phyloP scores from a whole-genome alignment of 306 rosid genomes.

The Lupinus albus region DNA sequence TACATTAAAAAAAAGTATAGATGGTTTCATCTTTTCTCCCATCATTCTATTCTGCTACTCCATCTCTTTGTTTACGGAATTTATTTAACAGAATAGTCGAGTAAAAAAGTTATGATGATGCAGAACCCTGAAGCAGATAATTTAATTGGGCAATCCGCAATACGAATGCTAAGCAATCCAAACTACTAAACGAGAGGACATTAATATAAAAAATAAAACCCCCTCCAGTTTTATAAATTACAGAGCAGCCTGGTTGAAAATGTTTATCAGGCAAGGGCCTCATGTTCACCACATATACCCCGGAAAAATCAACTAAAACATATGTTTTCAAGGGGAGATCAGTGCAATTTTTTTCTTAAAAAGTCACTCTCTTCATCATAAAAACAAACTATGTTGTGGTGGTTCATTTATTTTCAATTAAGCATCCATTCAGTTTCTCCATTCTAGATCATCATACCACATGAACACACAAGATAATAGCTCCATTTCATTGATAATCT shows the following conservation, averaged over 20 bases:
- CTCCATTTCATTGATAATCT: neutral
- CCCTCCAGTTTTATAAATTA: neutral
- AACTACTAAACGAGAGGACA: constrained; percentile 1
- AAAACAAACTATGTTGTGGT: constrained; percentile 1
- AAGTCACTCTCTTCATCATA: neutral
- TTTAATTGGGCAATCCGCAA: neutral
- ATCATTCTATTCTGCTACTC: neutral
- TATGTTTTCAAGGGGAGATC: neutral
- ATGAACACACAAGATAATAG: neutral
- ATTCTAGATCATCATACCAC: neutral
- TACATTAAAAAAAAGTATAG: constrained; percentile 31
- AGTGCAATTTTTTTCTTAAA: neutral
- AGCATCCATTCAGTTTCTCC: neutral
- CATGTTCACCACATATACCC: neutral
- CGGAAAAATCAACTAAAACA: neutral
- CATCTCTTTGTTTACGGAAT: constrained; percentile 18
- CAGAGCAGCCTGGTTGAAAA: neutral
- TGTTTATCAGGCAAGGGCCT: neutral
- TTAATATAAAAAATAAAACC: neutral
- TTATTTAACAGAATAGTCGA: neutral
- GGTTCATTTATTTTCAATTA: constrained; percentile 18
- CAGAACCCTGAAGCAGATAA: constrained; percentile 1
- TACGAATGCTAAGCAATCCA: constrained; percentile 20
- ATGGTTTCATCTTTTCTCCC: neutral
- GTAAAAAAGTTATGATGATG: neutral